Base-by-base conservation (phyloP, 2,329 filamentous ascomycete species). In the Fusarium euwallaceae region DNA sequence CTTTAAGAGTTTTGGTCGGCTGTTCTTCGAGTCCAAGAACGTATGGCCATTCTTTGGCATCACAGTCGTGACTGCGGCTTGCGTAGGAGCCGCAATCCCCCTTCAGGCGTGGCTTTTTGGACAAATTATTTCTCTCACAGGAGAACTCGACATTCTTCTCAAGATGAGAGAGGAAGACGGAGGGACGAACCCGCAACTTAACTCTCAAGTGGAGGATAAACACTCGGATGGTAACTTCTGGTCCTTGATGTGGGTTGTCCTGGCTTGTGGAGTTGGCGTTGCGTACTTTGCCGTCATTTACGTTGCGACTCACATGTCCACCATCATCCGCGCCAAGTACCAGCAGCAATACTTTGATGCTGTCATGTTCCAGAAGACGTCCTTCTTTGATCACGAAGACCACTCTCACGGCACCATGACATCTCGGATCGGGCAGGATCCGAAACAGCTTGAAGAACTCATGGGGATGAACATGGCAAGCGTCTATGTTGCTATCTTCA, bases 391-490 rank as follows among this genome's bases (percentile, higher is more conserved):
- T 71, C 81, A 86, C 1, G 87, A 91, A 61, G 87, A 88, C 8
- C 88, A 92, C 74, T 88, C 90, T 1, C 86, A 89, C 1, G 91
- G 91, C 2, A 88, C 90, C 11, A 84, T 93, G 69, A 90, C 90
- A 0, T 87, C 90, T 0, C 85, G 88, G 3, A 80, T 91, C 3
- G 86, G 87, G 3, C 82, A 87, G 16, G 90, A 92, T 65, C 88
- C 90, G 1, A 87, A 88, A 72, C 87, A 90, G 63, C 82, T 92
- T 4, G 89, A 92, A 79, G 89, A 92, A 80, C 84, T 93, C 7
- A 87, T 92, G 76, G 89, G 90, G 6, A 83, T 88, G 55, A 92
- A 92, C 78, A 89, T 92, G 87, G 87, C 90, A 2, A 86, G 93
- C 73, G 87, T 90, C 3, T 86, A 86, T 69, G 89, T 92, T 22